A percentile compares a stretch with the other conserved stretches of the same genome.
phyloP scores from a whole-genome alignment of 2,329 filamentous ascomycete species.

The Plenodomus tracheiphilus region DNA sequence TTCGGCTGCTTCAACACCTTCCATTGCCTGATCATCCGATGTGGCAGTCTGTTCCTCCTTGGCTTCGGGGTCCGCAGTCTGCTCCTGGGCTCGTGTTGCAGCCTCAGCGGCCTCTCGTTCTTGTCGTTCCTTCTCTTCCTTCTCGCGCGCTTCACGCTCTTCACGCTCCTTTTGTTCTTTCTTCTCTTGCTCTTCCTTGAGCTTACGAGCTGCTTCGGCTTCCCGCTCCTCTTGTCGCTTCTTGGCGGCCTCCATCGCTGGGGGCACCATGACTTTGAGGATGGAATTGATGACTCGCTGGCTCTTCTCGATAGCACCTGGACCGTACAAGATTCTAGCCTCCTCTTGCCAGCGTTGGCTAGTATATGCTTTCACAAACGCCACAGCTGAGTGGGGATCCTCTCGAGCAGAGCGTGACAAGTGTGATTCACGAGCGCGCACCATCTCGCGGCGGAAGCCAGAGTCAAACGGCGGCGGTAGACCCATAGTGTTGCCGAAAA shows the following conservation, averaged over 20 bases:
- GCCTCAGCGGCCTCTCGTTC: constrained; percentile 47
- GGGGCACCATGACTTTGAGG: constrained; percentile 74
- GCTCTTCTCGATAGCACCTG: constrained; percentile 68
- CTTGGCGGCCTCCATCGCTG: constrained; percentile 80
- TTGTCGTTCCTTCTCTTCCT: constrained; percentile 53
- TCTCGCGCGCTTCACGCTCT: constrained; percentile 60
- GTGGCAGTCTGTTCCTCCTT: constrained; percentile 45
- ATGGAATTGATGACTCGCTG: constrained; percentile 70
- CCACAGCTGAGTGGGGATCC: constrained; percentile 73
- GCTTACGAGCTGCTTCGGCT: constrained; percentile 69
- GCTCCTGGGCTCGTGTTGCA: constrained; percentile 41
- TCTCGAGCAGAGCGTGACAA: constrained; percentile 46
- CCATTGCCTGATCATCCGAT: constrained; percentile 64
- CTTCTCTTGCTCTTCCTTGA: constrained; percentile 64
- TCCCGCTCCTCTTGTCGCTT: constrained; percentile 71
- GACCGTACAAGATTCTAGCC: constrained; percentile 80
- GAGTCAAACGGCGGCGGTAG: constrained; percentile 40
- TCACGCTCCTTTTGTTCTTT: constrained; percentile 64
- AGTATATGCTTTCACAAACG: constrained; percentile 74
- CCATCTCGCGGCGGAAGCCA: constrained; percentile 35
- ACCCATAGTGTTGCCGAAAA: constrained; percentile 50
- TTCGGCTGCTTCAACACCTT: constrained; percentile 68
- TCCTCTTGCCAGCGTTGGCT: constrained; percentile 85
- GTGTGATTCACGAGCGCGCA: constrained; percentile 35
- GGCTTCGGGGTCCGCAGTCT: constrained; percentile 17